Evolutionary conservation across 768 basidiomycete species (phyloP).

Genomic region (Lyophyllum atratum): DNA sequence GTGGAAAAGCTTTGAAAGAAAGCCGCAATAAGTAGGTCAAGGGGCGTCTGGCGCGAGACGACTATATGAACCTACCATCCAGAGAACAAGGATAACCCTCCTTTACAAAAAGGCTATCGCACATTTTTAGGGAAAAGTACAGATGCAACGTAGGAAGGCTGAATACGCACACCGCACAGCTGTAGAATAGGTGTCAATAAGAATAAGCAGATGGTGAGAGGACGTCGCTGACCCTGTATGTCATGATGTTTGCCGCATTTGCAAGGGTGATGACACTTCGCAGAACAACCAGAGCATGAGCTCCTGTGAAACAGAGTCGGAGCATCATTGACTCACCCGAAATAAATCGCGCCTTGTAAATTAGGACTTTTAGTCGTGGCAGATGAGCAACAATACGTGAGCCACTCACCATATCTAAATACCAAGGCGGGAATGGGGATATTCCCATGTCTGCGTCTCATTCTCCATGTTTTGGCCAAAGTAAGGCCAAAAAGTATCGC

Average conservation of each 20-base stretch:
- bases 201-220: neutral
- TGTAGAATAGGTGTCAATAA: neutral
- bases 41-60: neutral
- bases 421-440: constrained; percentile 1
- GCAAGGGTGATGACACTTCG: neutral
- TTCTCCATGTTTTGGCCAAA: constrained; percentile 7
- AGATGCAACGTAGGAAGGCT: neutral
- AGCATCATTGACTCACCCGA: neutral
- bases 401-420: constrained; percentile 5
- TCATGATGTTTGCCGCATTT: neutral
- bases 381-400: neutral
- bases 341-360: neutral
- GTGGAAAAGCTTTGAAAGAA: constrained; percentile 3
- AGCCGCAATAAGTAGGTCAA: neutral
- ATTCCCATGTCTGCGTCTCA: neutral
- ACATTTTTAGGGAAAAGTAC: neutral
- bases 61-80: neutral
- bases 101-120: neutral
- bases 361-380: neutral
- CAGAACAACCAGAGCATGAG: neutral
- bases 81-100: constrained; percentile 1
- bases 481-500: constrained; percentile 6
- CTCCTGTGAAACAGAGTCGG: neutral
- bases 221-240: neutral
- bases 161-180: neutral